These are phyloP conservation scores for Neurospora sp. DNA, from an alignment of 495 filamentous ascomycete species.

Conservation along the genomic window DNA sequence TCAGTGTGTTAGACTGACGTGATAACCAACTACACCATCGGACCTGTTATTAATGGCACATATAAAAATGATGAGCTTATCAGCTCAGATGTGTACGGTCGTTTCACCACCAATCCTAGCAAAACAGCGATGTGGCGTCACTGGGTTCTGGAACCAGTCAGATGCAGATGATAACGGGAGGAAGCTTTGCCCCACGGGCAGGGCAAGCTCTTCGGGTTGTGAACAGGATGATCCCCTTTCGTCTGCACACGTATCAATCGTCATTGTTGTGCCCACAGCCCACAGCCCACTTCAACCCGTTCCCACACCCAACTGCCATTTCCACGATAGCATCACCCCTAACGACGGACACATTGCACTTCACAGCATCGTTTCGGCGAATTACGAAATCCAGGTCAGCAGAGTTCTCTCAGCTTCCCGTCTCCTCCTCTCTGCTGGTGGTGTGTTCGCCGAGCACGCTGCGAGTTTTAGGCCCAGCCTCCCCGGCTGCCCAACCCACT, in stretches of 20 bases:
- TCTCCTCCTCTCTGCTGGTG: background rate
- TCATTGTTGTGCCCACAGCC: conserved; percentile 13
- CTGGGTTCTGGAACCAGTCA: background rate
- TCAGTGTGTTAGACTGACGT: conserved; percentile 21
- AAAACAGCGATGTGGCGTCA: background rate
- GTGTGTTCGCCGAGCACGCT: background rate
- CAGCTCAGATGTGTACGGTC: background rate
- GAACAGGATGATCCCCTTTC: conserved; percentile 12
- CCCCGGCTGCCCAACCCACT: background rate
- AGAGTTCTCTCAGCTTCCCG: background rate
- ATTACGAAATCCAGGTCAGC: background rate
- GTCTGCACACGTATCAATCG: conserved; percentile 26
- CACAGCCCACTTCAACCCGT: background rate
- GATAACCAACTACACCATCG: conserved; percentile 27
- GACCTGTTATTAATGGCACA: background rate
- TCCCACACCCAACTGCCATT: background rate
- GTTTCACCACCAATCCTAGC: conserved; percentile 1
- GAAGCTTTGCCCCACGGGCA: background rate
- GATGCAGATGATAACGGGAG: background rate
- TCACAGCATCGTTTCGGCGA: background rate
- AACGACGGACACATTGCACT: background rate
- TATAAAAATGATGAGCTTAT: background rate
- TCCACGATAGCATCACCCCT: background rate
- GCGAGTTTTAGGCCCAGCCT: background rate
- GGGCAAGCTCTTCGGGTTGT: conserved; percentile 17